Evolutionary conservation across 805 yeast species (phyloP).

Genomic region (Yarrowia bubula): DNA sequence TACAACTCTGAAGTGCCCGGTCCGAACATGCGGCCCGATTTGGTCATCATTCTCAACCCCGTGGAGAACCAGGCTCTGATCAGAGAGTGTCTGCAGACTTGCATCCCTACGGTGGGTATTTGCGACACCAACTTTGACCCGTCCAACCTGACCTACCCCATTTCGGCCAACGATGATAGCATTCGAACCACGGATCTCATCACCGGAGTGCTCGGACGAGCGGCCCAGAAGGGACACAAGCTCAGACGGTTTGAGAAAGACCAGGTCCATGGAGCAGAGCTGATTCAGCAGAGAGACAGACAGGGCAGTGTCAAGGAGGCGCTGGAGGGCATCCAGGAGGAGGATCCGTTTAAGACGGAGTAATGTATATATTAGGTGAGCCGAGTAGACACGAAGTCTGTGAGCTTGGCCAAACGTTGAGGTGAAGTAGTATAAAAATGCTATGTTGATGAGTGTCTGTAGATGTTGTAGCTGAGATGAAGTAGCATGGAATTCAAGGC

Average conservation of each 20-base stretch:
- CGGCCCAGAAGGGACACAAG: conserved; percentile 76
- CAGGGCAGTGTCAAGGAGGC: neutral
- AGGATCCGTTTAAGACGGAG: neutral
- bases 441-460: no score
- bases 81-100: conserved; percentile 72
- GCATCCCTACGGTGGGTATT: conserved; percentile 91
- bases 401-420: no score
- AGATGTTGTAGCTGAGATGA: no score
- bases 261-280: conserved; percentile 31
- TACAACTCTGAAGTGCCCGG: conserved; percentile 41
- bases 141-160: conserved; percentile 82
- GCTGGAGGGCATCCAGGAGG: neutral
- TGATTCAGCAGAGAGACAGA: neutral
- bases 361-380: conserved; percentile 18
- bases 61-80: conserved; percentile 78
- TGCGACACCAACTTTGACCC: conserved; percentile 95
- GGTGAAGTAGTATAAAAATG: no score
- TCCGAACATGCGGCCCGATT: conserved; percentile 74
- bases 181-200: conserved; percentile 75
- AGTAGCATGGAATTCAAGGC: no score
- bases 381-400: neutral
- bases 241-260: conserved; percentile 48
- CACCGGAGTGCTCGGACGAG: conserved; percentile 76
- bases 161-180: conserved; percentile 95
- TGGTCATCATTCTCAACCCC: conserved; percentile 83